These are phyloP conservation scores for Bipolaris oryzae DNA, from an alignment of 2,329 filamentous ascomycete genomes.

Conservation along the genomic window DNA sequence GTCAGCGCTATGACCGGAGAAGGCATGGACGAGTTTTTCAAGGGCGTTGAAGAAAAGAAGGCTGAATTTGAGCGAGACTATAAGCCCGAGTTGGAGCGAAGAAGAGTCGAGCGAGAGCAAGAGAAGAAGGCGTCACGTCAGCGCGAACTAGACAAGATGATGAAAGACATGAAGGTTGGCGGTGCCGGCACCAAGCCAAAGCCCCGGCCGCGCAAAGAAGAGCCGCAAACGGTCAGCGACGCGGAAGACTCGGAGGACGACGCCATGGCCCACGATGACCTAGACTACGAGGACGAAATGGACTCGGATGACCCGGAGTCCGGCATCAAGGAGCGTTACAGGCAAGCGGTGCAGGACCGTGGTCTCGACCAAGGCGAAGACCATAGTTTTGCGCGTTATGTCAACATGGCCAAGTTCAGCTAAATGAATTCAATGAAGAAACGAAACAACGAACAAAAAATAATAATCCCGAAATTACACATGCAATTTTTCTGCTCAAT, in stretches of 20 bases:
- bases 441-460: slow-evolving; percentile 11
- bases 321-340: slow-evolving; percentile 76
- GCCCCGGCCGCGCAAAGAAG: slow-evolving; percentile 48
- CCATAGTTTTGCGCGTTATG: slow-evolving; percentile 59
- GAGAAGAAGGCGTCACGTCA: slow-evolving; percentile 74
- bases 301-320: slow-evolving; percentile 63
- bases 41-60: slow-evolving; percentile 83
- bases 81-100: slow-evolving; percentile 84
- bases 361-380: slow-evolving; percentile 53
- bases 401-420: slow-evolving; percentile 48
- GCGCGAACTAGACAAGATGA: slow-evolving; percentile 86
- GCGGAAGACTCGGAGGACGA: slow-evolving; percentile 60
- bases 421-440: slow-evolving; percentile 14
- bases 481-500: not conserved
- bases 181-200: slow-evolving; percentile 41
- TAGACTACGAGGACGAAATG: slow-evolving; percentile 60
- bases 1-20: slow-evolving; percentile 93
- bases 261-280: slow-evolving; percentile 59
- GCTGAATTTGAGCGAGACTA: slow-evolving; percentile 91
- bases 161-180: slow-evolving; percentile 82
- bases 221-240: slow-evolving; percentile 59
- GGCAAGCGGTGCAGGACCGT: slow-evolving; percentile 69
- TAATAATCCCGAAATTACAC: slow-evolving; percentile 3
- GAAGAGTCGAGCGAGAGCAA: slow-evolving; percentile 75
- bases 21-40: slow-evolving; percentile 92